Base-by-base conservation (phyloP, 768 basidiomycete genomes). In the Leucosporidium yakuticum region DNA sequence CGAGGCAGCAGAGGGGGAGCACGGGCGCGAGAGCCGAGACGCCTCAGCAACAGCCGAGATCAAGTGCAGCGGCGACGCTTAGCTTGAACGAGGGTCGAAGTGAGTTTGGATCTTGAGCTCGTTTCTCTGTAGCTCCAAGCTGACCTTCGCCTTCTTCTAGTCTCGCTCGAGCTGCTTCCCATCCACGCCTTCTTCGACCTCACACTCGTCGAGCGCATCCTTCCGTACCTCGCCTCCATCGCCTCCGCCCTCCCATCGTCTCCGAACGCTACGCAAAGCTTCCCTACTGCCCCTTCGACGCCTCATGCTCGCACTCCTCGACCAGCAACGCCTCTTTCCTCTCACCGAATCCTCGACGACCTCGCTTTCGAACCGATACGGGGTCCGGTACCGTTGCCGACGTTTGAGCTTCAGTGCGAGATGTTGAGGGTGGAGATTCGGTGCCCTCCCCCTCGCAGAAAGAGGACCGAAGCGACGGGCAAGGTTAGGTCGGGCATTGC, bases 121-220 rank as follows among this genome's bases (percentile, higher is more conserved):
- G 8, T 20, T 6, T 32, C 8, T 14, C n/a, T 8, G 1, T n/a
- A 15, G 9, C 23, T n/a, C n/a, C n/a, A n/a, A 39, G 20, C 57
- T 58, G 39, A 39, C 12, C 3, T 36, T 4, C 15, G 14, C 25
- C 36, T 6, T n/a, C 14, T 21, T 36, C 11, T 15, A 58, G 57
- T 36, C 2, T 34, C 57, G 20, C 57, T 69, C 50, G 0, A 15
- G 6, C 54, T 72, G 4, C 44, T 65, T n/a, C 75, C 77, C 0
- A 20, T 80, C 3, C 79, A 79, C 63, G 12, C 76, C 34, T 79
- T 78, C 69, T 47, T 76, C 47, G 79, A 80, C 50, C 69, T 79
- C 4, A 75, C 76, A 2, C 66, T 80, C 0, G 71, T 78, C 7
- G 74, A 77, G 51, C 73, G 78, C 4, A 63, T 79, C 9, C 70